phyloP scores from a whole-genome alignment of 148 eudicot species.

The Silene conica region DNA sequence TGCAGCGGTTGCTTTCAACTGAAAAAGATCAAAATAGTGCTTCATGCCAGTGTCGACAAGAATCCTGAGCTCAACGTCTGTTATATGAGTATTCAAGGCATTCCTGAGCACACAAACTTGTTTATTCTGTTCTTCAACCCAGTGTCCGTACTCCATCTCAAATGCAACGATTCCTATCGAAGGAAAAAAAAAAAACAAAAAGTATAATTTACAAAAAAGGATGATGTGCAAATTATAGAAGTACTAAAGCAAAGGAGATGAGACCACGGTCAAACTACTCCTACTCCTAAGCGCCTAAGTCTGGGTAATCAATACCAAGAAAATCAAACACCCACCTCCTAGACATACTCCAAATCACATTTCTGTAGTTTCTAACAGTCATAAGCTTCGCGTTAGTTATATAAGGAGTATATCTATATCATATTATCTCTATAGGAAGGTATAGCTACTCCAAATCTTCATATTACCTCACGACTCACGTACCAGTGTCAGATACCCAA shows the following conservation, averaged over 20 bases:
- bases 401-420: too few species aligned
- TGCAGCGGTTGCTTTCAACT: slow-evolving; percentile 69
- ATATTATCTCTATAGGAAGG: too few species aligned
- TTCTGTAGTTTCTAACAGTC: too few species aligned
- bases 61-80: slow-evolving; percentile 48
- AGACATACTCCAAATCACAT: too few species aligned
- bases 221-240: background rate
- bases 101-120: slow-evolving; percentile 37
- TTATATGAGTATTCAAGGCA: slow-evolving; percentile 48
- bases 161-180: background rate
- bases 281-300: background rate
- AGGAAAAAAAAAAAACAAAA: background rate
- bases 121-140: background rate
- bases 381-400: too few species aligned
- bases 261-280: background rate
- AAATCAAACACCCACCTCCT: too few species aligned
- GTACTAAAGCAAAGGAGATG: background rate
- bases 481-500: too few species aligned
- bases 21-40: slow-evolving; percentile 69
- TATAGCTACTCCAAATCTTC: too few species aligned
- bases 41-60: slow-evolving; percentile 60
- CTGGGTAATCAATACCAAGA: background rate
- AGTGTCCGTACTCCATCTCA: background rate
- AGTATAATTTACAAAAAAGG: background rate
- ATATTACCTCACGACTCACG: too few species aligned